Evolutionary conservation across 306 rosid species (phyloP), one percentile per base, ranked within the genome.

Genomic region (Hylodesmum podocarpum): DNA sequence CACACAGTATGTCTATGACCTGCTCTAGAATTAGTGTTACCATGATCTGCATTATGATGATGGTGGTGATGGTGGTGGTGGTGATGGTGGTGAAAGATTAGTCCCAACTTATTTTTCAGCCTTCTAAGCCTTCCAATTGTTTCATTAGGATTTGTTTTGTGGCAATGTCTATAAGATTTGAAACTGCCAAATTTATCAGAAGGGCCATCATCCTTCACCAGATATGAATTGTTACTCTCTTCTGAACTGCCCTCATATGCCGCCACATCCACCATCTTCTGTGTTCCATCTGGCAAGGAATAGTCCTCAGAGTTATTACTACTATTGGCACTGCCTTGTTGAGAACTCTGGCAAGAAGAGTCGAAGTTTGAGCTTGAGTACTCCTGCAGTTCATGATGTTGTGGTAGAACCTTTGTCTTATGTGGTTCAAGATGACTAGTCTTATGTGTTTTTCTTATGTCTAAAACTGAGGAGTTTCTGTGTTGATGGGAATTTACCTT

Each of bases 1-100:
- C 93, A 89, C 29, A 8, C 51, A 16, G 86, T 70, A 80, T 70
- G 73, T 49, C 40, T 31, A 21, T 64, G 77, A 36, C 19, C 73
- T 25, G 13, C 46, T 14, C 66, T 59, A 28, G 79, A 40, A 18
- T 29, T 25, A 51, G 68, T 18, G 28, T 0, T 14, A 8, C 33
- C 72, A 50, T 67, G 15, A 49, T 77, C 61, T n/a, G n/a, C n/a
- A 67, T 40, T 54, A 21, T 53, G 72, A 57, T 82, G 53, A 15
- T 84, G 83, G 31, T 86, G 89, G 0, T 87, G 90, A 0, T 87
- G 97, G 0, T 93, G 93, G 1, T 93, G 95, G 2, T 93, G 95
- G 1, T 93, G 95, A 13, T 91, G 97, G 62, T 89, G 97, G 74
- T 91, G 92, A 78, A 91, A 91, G 84, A 93, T 86, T 28, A 89